Evolutionary conservation across 2,329 filamentous ascomycete genomes (phyloP).

Genomic region (Neopestalotiopsis clavispora): DNA sequence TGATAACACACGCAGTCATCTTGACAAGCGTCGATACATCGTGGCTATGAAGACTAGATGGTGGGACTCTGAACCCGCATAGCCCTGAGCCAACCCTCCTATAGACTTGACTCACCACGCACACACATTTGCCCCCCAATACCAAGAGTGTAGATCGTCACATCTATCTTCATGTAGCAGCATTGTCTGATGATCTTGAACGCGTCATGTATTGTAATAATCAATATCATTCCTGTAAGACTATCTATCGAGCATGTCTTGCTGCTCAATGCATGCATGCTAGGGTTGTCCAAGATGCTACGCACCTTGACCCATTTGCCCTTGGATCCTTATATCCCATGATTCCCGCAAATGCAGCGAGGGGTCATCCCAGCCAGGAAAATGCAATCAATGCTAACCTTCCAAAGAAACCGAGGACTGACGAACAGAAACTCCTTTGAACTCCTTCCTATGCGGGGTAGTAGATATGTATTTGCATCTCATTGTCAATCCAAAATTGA

Average conservation of each 20-base stretch:
- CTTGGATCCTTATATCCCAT: not conserved
- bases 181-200: not conserved
- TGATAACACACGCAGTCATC: too few relatives aligned
- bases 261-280: not conserved
- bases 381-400: not conserved
- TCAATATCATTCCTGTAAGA: not conserved
- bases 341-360: not conserved
- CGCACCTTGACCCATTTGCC: not conserved
- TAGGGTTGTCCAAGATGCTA: not conserved
- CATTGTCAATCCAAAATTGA: not conserved
- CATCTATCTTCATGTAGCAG: too few relatives aligned
- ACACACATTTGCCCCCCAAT: too few relatives aligned
- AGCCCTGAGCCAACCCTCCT: too few relatives aligned
- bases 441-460: constrained; percentile 10
- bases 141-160: too few relatives aligned
- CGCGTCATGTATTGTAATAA: not conserved
- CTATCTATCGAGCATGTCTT: not conserved
- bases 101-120: too few relatives aligned
- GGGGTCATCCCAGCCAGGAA: not conserved
- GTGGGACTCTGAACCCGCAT: too few relatives aligned
- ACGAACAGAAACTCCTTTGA: constrained; percentile 1
- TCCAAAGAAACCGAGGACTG: not conserved
- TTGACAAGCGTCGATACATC: too few relatives aligned
- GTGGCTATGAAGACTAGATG: too few relatives aligned
- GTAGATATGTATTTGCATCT: not conserved